Evolutionary conservation across 2,329 filamentous ascomycete genomes (phyloP), one percentile per base, ranked within the genome.

Genomic region (Fusarium marasasianum): DNA sequence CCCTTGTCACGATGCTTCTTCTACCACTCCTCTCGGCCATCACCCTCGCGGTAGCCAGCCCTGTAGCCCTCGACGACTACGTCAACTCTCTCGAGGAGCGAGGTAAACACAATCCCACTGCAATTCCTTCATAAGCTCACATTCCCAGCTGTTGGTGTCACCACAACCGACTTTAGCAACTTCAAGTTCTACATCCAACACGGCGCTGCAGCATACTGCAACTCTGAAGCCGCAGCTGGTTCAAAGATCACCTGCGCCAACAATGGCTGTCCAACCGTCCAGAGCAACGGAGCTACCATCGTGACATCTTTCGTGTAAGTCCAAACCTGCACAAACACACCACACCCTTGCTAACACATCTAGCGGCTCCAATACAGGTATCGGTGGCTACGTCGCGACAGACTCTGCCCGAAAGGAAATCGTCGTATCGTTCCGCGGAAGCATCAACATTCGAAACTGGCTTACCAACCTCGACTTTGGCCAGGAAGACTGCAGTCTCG

Each of bases 351-450:
- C 77, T 68, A 10, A 78, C 29, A 76, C 78, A 64, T 67, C 38
- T 54, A 87, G 85, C 31, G 86, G 84, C 12, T 53, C 69, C 15
- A 38, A 76, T 33, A 85, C 86, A 6, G 87, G 87, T 65, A 83
- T 87, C 50, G 80, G 85, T 41, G 88, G 87, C 64, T 88, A 88
- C 65, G 83, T 90, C 29, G 84, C 86, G 33, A 81, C 85, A 29
- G 89, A 91, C 78, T 71, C 82, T 24, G 79, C 78, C 31, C 85
- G 84, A 71, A 75, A 84, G 62, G 83, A 89, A 65, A 89, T 93
- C 67, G 87, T 93, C 54, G 79, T 92, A 47, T 85, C 89, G 38
- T 85, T 91, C 81, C 87, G 90, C 45, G 91, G 92, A 73, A 89
- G 87, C 56, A 80, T 81, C 67, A 89, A 87, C 48, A 75, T 91